Percentiles rank a stretch among this genome's conserved stretches.
Evolutionary conservation across 2,329 filamentous ascomycete species (phyloP).

Genomic region (Amesomyces nigricolor): DNA sequence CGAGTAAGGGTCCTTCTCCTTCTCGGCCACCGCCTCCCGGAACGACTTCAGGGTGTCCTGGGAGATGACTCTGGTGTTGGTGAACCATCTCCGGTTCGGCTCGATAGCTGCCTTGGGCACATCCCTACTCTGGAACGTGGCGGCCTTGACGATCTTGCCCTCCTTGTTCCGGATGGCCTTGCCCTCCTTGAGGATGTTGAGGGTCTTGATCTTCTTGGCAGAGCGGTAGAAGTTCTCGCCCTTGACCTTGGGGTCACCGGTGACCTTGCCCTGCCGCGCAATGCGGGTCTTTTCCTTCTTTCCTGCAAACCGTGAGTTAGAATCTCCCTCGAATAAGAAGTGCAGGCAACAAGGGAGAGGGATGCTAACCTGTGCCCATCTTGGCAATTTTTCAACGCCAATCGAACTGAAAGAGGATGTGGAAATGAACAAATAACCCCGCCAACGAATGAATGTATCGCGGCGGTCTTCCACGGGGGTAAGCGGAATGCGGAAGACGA

Average conservation of each 20-base stretch:
- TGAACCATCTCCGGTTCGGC: slow-evolving; percentile 97
- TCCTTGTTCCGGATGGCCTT: slow-evolving; percentile 74
- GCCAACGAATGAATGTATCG: slow-evolving; percentile 15
- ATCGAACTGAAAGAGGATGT: not conserved
- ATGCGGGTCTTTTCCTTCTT: slow-evolving; percentile 88
- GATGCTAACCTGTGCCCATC: slow-evolving; percentile 26
- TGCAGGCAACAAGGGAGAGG: not conserved
- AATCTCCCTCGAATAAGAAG: slow-evolving; percentile 24
- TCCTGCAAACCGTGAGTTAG: slow-evolving; percentile 43
- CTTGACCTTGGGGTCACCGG: slow-evolving; percentile 87
- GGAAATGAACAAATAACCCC: slow-evolving; percentile 14
- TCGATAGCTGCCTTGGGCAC: slow-evolving; percentile 80
- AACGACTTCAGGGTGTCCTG: slow-evolving; percentile 85
- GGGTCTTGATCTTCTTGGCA: slow-evolving; percentile 81
- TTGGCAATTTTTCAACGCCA: slow-evolving; percentile 18
- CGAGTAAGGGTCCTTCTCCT: slow-evolving; percentile 76
- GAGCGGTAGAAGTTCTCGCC: slow-evolving; percentile 96
- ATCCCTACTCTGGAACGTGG: slow-evolving; percentile 60
- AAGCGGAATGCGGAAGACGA: slow-evolving; percentile 19
- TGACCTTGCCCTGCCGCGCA: slow-evolving; percentile 82
- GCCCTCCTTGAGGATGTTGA: slow-evolving; percentile 89
- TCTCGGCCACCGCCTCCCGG: slow-evolving; percentile 85
- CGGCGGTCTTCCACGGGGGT: slow-evolving; percentile 19
- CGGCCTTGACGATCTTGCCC: slow-evolving; percentile 71
- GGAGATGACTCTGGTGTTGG: slow-evolving; percentile 82